Base-by-base conservation (phyloP, 2,329 filamentous ascomycete genomes). In the Anthostomella pinea region DNA sequence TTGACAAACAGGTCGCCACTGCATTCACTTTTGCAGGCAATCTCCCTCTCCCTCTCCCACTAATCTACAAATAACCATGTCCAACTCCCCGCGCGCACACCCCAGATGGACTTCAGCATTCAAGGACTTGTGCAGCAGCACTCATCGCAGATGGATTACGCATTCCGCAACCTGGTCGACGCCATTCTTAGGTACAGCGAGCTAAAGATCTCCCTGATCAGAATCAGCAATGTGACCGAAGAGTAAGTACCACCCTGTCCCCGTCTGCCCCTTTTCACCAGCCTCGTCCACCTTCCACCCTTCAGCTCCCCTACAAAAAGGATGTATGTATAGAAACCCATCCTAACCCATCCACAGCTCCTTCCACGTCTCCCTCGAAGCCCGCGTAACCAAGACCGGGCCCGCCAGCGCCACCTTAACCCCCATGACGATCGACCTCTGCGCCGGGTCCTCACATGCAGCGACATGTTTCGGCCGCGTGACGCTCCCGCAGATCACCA, bases 191-290 rank as follows among this genome's bases (percentile, higher is more conserved):
- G 35, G 11, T 28, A 45, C 17, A 54, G 53, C 47, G 42, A 46
- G 30, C 22, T 58, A 14, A 37, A 31, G 9, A 43, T 57, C 17
- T 35, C 35, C 6, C 20, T 49, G 31, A 49, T 58, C 14, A 53
- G 54, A 13, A 56, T 58, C 38, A 50, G 39, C 39, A 47, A 34
- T 48, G 45, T 59, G 14, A 53, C 52, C 20, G 49, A 58, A 41
- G 44, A 54, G 56, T 54, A 52, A 46, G 49, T 44, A n/a, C 8
- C 8, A 27, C 13, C 8, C 25, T 14, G 8, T 11, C 22, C 32
- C 24, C 18, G 11, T 13, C 6, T 7, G n/a, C 6, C 16, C 25
- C 26, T 31, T 18, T 25, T 28, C 19, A 1, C 2, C 14, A 14
- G 14, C n/a, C n/a, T n/a, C 16, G 16, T 24, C 8, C 8, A 13